phyloP scores from a whole-genome alignment of 768 basidiomycete species.

The Mycena galericulata region DNA sequence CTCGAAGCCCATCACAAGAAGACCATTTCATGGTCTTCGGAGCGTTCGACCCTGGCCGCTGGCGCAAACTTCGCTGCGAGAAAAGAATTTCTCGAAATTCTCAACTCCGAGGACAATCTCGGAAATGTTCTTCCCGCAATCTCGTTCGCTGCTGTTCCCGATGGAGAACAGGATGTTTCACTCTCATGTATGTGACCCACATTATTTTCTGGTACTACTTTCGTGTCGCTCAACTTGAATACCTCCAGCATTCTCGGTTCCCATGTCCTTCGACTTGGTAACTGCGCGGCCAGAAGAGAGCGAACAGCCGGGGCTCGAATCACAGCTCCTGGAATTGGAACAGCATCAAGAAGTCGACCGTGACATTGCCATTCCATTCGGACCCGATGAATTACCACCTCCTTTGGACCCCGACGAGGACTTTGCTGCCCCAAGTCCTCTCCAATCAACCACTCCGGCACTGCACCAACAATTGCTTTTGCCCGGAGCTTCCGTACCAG shows the following conservation, averaged over 20 bases:
- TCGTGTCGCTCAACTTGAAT: background rate
- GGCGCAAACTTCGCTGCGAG: background rate
- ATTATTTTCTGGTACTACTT: too few relatives aligned
- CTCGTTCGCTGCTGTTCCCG: background rate
- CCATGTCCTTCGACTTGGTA: too few relatives aligned
- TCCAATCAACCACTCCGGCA: too few relatives aligned
- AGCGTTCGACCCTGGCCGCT: background rate
- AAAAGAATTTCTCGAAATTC: background rate
- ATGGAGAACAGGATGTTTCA: background rate
- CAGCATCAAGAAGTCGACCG: too few relatives aligned
- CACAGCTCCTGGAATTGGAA: too few relatives aligned
- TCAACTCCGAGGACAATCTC: background rate
- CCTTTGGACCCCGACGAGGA: background rate
- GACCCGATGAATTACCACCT: too few relatives aligned
- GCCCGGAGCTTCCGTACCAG: background rate
- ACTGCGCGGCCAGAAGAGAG: too few relatives aligned
- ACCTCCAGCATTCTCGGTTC: background rate
- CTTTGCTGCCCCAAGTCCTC: background rate
- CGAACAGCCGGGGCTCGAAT: too few relatives aligned
- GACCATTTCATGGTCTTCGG: background rate
- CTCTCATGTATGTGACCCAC: background rate
- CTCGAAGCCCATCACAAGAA: constrained; percentile 9
- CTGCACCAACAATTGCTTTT: background rate
- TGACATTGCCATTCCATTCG: too few relatives aligned
- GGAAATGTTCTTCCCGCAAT: background rate